Conservation (phyloP, 2,329 filamentous ascomycete genomes). For the Penicillium sp. region DNA sequence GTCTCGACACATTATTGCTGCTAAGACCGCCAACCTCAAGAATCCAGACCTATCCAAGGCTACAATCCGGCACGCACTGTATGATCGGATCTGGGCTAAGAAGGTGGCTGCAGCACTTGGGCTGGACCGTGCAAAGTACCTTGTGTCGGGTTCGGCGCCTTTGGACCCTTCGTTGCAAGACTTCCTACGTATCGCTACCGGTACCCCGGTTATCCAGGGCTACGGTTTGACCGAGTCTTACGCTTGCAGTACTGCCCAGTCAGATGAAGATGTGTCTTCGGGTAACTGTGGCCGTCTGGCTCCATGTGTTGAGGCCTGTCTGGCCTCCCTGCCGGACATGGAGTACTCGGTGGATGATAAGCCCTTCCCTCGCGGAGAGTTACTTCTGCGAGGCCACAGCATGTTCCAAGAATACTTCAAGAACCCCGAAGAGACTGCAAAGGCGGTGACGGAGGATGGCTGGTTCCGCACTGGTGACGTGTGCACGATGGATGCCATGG, state of each 20-base stretch:
- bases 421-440: conserved; percentile 82
- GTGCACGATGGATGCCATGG: conserved; percentile 76
- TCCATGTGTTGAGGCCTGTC: conserved; percentile 70
- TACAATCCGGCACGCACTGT: conserved; percentile 56
- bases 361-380: conserved; percentile 85
- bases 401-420: conserved; percentile 88
- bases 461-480: conserved; percentile 99
- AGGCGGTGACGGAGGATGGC: conserved; percentile 79
- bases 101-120: conserved; percentile 85
- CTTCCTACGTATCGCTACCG: conserved; percentile 83
- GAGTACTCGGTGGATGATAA: conserved; percentile 87
- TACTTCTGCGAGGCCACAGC: conserved; percentile 77
- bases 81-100: conserved; percentile 77
- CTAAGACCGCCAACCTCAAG: conserved; percentile 78
- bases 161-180: conserved; percentile 84
- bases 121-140: conserved; percentile 67
- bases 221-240: conserved; percentile 96
- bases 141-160: conserved; percentile 88
- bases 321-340: conserved; percentile 88
- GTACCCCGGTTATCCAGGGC: conserved; percentile 77
- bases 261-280: conserved; percentile 66
- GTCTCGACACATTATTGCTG: conserved; percentile 73
- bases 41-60: conserved; percentile 67
- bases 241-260: conserved; percentile 71
- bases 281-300: conserved; percentile 80